Conservation (phyloP, 805 yeast genomes). For the Wickerhamiella sorbophila region DNA sequence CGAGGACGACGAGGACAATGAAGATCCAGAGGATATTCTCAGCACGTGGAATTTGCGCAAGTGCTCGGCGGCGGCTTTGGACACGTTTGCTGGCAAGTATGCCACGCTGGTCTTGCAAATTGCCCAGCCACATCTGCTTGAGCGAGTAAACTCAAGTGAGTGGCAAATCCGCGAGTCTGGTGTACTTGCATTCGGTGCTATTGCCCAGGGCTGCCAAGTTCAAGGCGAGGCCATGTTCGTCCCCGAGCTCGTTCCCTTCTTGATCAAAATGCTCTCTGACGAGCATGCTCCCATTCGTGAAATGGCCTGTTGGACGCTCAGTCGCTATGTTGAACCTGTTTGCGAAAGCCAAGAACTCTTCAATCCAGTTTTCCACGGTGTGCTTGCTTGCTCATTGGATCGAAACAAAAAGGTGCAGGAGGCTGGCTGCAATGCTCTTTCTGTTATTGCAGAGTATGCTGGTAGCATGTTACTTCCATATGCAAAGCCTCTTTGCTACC, state of each 20-base stretch:
- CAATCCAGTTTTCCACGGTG: slow-evolving; percentile 61
- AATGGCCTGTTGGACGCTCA: slow-evolving; percentile 90
- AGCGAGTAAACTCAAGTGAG: slow-evolving; percentile 47
- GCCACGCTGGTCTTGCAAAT: slow-evolving; percentile 54
- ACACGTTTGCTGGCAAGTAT: slow-evolving; percentile 52
- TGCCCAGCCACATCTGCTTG: slow-evolving; percentile 63
- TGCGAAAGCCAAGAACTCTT: slow-evolving; percentile 49
- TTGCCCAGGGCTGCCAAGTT: slow-evolving; percentile 76
- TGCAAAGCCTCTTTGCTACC: slow-evolving; percentile 50
- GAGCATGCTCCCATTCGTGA: slow-evolving; percentile 73
- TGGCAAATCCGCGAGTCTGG: slow-evolving; percentile 94
- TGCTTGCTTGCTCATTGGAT: slow-evolving; percentile 65
- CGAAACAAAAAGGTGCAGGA: slow-evolving; percentile 87
- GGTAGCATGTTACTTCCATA: slow-evolving; percentile 50
- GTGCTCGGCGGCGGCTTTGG: slow-evolving; percentile 89
- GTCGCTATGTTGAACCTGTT: slow-evolving; percentile 76
- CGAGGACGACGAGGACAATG: slow-evolving; percentile 54
- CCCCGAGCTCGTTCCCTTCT: slow-evolving; percentile 69
- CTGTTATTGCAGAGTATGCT: slow-evolving; percentile 67
- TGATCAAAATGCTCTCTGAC: slow-evolving; percentile 68
- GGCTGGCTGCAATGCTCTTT: slow-evolving; percentile 78
- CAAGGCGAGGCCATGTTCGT: slow-evolving; percentile 48
- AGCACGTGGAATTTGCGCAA: slow-evolving; percentile 85
- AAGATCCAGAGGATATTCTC: slow-evolving; percentile 49
- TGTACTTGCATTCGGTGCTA: slow-evolving; percentile 87